phyloP scores from a whole-genome alignment of 208 protist genomes.

The Acanthamoeba healyi region DNA sequence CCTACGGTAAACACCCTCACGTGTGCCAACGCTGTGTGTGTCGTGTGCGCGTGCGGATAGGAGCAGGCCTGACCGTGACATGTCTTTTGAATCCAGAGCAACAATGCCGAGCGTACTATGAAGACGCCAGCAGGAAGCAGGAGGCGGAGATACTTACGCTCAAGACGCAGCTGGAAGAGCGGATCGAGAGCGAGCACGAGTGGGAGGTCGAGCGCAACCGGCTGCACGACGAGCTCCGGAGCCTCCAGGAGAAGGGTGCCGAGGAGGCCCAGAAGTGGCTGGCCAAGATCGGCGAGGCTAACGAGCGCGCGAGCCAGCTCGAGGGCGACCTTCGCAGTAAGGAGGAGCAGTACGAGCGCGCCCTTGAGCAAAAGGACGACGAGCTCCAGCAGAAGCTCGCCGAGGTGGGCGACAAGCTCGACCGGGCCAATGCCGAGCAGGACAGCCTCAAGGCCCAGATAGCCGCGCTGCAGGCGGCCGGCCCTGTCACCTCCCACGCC shows the following conservation, averaged over 20 bases:
- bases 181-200: neutral
- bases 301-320: neutral
- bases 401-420: neutral
- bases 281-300: neutral
- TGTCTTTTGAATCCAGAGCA: neutral
- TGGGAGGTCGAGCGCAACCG: neutral
- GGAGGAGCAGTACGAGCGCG: neutral
- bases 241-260: neutral
- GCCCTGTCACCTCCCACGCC: neutral
- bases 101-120: conserved; percentile 34
- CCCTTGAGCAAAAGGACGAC: neutral
- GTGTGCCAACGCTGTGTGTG: too few relatives aligned
- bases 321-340: neutral
- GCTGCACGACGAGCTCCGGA: conserved; percentile 7
- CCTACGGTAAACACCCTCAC: neutral
- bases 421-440: neutral
- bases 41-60: neutral
- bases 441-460: neutral
- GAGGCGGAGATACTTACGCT: neutral
- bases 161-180: neutral
- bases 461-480: neutral
- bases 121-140: neutral
- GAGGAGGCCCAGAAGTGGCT: neutral
- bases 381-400: neutral
- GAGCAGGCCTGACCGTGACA: too few relatives aligned